A percentile compares a stretch with the other conserved stretches of the same genome.
These are phyloP conservation scores for Tetracentron sinense DNA, from an alignment of 164 flowering plant genomes.

Conservation along the genomic window DNA sequence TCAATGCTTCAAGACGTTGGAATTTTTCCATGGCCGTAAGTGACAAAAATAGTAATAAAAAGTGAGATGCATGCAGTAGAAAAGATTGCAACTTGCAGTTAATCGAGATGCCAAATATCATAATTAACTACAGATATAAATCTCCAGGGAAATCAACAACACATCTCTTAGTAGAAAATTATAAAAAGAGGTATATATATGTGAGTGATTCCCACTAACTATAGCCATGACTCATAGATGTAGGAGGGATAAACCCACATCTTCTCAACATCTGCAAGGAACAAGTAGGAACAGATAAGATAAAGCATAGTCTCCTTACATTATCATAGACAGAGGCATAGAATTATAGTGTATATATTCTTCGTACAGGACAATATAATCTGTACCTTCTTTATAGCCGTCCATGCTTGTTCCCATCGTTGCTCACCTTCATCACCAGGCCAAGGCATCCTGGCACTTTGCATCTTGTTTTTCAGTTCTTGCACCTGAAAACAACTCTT, in stretches of 20 bases:
- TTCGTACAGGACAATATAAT: background rate
- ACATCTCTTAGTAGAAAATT: no score
- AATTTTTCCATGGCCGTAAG: background rate
- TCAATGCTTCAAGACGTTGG: background rate
- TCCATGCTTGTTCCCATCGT: slow-evolving; percentile 96
- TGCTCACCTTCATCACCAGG: slow-evolving; percentile 94
- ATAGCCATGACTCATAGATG: background rate
- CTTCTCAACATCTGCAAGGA: background rate
- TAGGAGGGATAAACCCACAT: background rate
- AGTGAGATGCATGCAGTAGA: background rate
- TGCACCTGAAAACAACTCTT: slow-evolving; percentile 48
- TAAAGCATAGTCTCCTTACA: background rate
- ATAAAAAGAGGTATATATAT: no score
- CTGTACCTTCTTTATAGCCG: slow-evolving; percentile 83
- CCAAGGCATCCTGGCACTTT: slow-evolving; percentile 89
- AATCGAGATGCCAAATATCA: background rate
- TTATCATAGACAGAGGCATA: background rate
- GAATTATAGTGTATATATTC: background rate
- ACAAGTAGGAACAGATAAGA: background rate
- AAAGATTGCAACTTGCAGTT: background rate
- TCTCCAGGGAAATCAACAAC: background rate
- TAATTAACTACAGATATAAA: no score
- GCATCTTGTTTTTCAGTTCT: slow-evolving; percentile 74
- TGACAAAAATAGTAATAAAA: background rate
- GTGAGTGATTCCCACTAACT: no score